Conservation (phyloP, 257 asterid species). For the Ligustrum vulgare region DNA sequence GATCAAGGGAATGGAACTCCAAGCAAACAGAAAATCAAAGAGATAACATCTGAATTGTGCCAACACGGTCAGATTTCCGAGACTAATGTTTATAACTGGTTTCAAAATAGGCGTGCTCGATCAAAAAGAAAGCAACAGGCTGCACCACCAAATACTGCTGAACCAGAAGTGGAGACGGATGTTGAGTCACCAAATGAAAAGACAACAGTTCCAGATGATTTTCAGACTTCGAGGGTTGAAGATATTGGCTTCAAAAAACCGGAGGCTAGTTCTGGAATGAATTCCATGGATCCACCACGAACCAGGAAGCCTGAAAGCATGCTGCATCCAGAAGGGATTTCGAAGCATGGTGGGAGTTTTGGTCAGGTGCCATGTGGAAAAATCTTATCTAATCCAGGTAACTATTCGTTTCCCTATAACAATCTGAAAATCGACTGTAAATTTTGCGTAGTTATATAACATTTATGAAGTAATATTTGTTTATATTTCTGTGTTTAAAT, state of each 20-base stretch:
- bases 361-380: constrained; percentile 69
- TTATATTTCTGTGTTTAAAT: neutral
- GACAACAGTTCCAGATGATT: constrained; percentile 72
- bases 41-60: constrained; percentile 73
- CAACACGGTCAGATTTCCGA: constrained; percentile 97
- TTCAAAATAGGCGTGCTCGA: constrained; percentile 96
- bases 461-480: neutral
- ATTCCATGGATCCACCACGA: constrained; percentile 43
- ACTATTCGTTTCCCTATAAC: constrained; percentile 19
- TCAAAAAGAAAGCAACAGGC: constrained; percentile 90
- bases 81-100: constrained; percentile 97
- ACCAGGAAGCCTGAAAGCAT: constrained; percentile 57
- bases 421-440: neutral
- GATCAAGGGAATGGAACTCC: constrained; percentile 97
- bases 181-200: constrained; percentile 84
- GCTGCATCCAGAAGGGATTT: constrained; percentile 60
- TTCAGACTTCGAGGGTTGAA: constrained; percentile 57
- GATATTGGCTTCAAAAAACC: constrained; percentile 64
- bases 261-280: constrained; percentile 42
- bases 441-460: neutral
- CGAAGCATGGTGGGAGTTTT: constrained; percentile 56
- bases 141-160: constrained; percentile 52
- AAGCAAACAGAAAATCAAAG: constrained; percentile 92
- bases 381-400: constrained; percentile 60
- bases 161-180: constrained; percentile 88